A percentile compares a stretch with the other conserved stretches of the same genome.
Conservation (phyloP, 192 early-diverging fungal species). For the Coemansia sp. region DNA sequence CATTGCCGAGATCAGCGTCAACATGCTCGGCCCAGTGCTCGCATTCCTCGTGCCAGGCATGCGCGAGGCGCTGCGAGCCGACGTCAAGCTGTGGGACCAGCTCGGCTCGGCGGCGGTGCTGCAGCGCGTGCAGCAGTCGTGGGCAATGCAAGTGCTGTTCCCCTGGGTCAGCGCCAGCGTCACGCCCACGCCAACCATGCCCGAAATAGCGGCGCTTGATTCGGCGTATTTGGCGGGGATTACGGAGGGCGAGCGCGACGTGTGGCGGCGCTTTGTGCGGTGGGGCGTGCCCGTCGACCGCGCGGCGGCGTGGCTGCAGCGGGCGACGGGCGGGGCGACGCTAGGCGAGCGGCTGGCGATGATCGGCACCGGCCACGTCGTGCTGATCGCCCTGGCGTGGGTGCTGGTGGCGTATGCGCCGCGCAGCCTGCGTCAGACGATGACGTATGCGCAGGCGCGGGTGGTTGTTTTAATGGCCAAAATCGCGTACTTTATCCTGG, state of each 20-base stretch:
- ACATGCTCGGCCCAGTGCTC: conserved; percentile 17
- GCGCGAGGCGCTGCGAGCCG: conserved; percentile 6
- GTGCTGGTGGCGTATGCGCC: conserved; percentile 47
- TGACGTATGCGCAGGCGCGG: conserved; percentile 37
- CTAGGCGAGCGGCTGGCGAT: conserved; percentile 48
- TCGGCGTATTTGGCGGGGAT: neutral
- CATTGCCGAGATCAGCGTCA: conserved; percentile 7
- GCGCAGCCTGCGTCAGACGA: conserved; percentile 16
- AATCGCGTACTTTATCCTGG: conserved; percentile 79
- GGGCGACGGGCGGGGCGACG: conserved; percentile 22
- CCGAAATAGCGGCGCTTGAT: neutral
- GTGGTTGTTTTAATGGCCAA: conserved; percentile 52
- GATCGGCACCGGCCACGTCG: conserved; percentile 44
- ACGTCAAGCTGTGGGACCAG: conserved; percentile 26
- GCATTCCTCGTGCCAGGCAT: conserved; percentile 14
- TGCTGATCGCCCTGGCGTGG: conserved; percentile 58
- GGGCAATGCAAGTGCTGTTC: conserved; percentile 33
- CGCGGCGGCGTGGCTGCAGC: conserved; percentile 30
- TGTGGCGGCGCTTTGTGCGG: conserved; percentile 45
- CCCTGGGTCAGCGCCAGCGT: conserved; percentile 25
- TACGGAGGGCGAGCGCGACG: conserved; percentile 24
- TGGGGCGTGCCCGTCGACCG: conserved; percentile 60
- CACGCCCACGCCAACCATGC: neutral
- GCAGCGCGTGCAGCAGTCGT: conserved; percentile 30
- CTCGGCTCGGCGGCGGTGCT: conserved; percentile 24